Conservation (phyloP, 345 rosid genomes). For the Citrus hindsii region DNA sequence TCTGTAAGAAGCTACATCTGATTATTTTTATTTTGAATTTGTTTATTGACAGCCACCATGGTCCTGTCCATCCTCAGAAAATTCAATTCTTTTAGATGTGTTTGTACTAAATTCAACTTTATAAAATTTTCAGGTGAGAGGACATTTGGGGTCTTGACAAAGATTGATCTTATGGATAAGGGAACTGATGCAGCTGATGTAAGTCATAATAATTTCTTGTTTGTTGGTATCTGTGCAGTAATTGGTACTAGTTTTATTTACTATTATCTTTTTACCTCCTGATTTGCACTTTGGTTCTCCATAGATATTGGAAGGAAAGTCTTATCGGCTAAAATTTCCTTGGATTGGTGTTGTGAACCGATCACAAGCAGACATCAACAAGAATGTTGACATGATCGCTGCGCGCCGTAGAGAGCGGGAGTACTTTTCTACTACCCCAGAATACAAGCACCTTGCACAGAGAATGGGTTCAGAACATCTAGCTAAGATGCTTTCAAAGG, state of each 20-base stretch:
- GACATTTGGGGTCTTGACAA: slow-evolving; percentile 95
- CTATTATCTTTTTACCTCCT: neutral
- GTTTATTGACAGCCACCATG: neutral
- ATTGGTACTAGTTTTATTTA: neutral
- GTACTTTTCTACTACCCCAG: slow-evolving; percentile 78
- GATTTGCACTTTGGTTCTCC: slow-evolving; percentile 15
- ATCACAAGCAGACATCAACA: slow-evolving; percentile 97
- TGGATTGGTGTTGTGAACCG: slow-evolving; percentile 99
- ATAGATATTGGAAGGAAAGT: slow-evolving; percentile 90
- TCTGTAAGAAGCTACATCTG: neutral
- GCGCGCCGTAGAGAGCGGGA: slow-evolving; percentile 96
- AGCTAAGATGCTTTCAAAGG: slow-evolving; percentile 96
- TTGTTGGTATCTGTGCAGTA: neutral
- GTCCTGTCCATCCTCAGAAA: neutral
- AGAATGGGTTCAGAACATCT: slow-evolving; percentile 99
- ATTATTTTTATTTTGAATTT: neutral
- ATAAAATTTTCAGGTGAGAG: slow-evolving; percentile 74
- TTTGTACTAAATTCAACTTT: neutral
- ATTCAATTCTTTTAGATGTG: neutral
- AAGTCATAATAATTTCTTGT: slow-evolving; percentile 35
- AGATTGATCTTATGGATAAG: slow-evolving; percentile 99
- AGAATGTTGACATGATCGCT: slow-evolving; percentile 97
- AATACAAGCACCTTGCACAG: slow-evolving; percentile 91
- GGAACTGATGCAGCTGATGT: slow-evolving; percentile 99
- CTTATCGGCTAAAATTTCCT: slow-evolving; percentile 84